Conservation (phyloP, 2,329 filamentous ascomycete genomes). For the Elsinoe batatas region DNA sequence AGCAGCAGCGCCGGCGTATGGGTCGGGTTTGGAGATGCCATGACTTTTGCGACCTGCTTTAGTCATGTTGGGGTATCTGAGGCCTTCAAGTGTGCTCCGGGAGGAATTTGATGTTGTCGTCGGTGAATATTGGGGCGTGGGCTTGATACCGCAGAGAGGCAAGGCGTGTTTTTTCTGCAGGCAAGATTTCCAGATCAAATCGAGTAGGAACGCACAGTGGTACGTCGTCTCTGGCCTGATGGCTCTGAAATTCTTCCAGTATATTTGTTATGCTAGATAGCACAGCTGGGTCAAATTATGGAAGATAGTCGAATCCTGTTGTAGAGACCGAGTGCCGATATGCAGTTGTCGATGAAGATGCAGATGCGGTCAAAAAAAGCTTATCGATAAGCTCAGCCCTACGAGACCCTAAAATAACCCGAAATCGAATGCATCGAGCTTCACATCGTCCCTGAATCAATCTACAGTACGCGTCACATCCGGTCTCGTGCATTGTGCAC, state of each 20-base stretch:
- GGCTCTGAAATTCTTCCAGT: neutral
- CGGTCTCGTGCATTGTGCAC: neutral
- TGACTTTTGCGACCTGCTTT: constrained; percentile 31
- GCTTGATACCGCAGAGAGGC: neutral
- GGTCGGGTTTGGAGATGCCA: constrained; percentile 31
- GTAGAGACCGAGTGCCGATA: neutral
- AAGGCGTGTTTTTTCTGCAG: neutral
- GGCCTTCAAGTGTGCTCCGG: neutral
- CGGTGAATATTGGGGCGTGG: neutral
- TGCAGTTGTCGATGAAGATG: neutral
- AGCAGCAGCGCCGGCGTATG: constrained; percentile 35
- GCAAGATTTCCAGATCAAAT: neutral
- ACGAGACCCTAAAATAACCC: neutral
- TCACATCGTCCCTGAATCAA: neutral
- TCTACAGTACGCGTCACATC: constrained; percentile 6
- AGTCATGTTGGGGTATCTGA: constrained; percentile 31
- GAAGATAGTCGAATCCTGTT: no score
- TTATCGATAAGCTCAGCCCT: constrained; percentile 16
- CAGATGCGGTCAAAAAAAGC: constrained; percentile 2
- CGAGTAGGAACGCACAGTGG: neutral
- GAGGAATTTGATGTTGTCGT: neutral
- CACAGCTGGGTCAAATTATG: no score
- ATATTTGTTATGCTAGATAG: no score
- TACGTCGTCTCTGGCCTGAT: no score
- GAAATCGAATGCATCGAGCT: neutral